Conservation (phyloP, 495 filamentous ascomycete species). For the Neurospora africana region DNA sequence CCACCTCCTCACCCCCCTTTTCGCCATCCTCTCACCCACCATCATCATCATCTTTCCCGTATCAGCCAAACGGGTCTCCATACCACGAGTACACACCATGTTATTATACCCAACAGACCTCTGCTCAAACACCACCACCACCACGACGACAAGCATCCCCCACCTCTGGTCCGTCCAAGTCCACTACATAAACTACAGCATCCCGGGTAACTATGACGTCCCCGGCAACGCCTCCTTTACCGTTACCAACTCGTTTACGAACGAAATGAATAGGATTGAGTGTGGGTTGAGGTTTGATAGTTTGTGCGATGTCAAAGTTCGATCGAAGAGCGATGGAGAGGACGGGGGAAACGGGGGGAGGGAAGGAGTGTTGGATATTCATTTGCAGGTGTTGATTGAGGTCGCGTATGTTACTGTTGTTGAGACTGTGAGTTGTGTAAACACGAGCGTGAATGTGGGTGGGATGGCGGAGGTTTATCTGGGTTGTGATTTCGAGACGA, state of each 20-base stretch:
- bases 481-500: background rate
- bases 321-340: too few species aligned
- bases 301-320: conserved; percentile 2
- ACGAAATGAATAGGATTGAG: background rate
- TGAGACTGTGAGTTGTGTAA: background rate
- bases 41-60: too few species aligned
- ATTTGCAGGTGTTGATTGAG: background rate
- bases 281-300: conserved; percentile 1
- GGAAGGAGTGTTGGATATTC: background rate
- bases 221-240: conserved; percentile 1
- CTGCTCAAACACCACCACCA: background rate
- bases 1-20: background rate
- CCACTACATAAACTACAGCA: background rate
- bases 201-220: background rate
- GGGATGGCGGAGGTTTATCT: background rate
- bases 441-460: too few species aligned
- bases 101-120: background rate
- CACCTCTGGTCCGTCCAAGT: conserved; percentile 3
- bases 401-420: background rate
- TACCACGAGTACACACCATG: too few species aligned
- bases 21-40: background rate
- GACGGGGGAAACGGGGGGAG: too few species aligned
- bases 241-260: conserved; percentile 2
- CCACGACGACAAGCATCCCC: background rate
- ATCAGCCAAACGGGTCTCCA: too few species aligned